Evolutionary conservation across 2,329 filamentous ascomycete genomes (phyloP), one percentile per base, ranked within the genome.

Genomic region (Venturia asperata): DNA sequence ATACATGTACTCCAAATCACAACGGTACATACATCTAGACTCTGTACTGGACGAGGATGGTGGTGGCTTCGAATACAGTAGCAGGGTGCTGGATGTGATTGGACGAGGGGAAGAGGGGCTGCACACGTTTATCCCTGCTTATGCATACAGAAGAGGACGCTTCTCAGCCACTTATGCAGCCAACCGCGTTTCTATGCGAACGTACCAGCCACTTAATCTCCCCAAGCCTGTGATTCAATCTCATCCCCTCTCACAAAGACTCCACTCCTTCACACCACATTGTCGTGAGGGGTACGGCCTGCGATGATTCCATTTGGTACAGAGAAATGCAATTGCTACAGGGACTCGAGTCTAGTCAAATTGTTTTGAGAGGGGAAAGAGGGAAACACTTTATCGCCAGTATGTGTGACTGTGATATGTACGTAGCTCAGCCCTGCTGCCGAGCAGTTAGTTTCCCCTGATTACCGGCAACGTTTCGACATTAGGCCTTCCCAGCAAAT

Each of bases 131-230:
- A 47, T n/a, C 21, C 47, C 1, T 49, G 21, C 15, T 3, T 15
- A 27, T 10, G 21, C 21, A 27, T 13, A 56, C 2, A 4, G 21
- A 37, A 47, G 13, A 47, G 10, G 15, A 41, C 39, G 45, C 45
- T 34, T 55, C 24, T 55, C 21, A 55, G 49, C 49, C 49, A 55
- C 49, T 56, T 37, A 34, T 56, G 52, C 52, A 56, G 52, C 52
- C 52, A 56, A 10, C 52, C 52, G 47, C 10, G 24, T 55, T 34
- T 55, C 15, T 21, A n/a, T 56, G 52, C 52, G 52, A 56, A 56
- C 52, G 52, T 13, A 9, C 27, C 52, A 37, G 30, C 52, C 52
- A 3, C 52, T 37, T 37, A 19, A 56, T 56, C 21, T 34, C 15
- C 6, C 45, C 7, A 47, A 34, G 27, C 15, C 1, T 30, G 17